Percentiles rank a stretch among this genome's conserved stretches.
Conservation (phyloP, 257 asterid species). For the Plantago elongata region DNA sequence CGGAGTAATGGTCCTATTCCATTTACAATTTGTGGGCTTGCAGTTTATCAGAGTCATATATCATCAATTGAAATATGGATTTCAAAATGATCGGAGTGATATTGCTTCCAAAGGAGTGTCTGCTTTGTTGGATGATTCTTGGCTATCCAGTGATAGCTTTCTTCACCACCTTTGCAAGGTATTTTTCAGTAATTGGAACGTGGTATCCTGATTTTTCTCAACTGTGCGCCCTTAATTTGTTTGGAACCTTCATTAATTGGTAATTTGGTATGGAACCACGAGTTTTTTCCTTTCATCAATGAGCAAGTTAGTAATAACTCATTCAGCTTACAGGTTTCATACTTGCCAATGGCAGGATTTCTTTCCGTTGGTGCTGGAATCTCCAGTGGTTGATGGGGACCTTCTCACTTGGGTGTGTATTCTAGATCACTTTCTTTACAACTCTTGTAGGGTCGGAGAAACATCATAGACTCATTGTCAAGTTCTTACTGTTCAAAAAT, state of each 20-base stretch:
- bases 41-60: conserved; percentile 73
- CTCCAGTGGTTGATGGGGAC: conserved; percentile 86
- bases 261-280: conserved; percentile 5
- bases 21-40: conserved; percentile 18
- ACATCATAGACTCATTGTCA: no score
- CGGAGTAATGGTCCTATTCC: conserved; percentile 10
- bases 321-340: conserved; percentile 10
- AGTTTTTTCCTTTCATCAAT: conserved; percentile 2
- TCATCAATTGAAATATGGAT: conserved; percentile 72
- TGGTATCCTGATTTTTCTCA: conserved; percentile 2
- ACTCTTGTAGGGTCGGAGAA: neutral
- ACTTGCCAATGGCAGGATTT: conserved; percentile 60
- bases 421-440: conserved; percentile 5
- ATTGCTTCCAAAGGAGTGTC: conserved; percentile 39
- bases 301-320: conserved; percentile 5
- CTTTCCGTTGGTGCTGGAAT: conserved; percentile 77
- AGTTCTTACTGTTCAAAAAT: no score
- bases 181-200: conserved; percentile 2
- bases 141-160: conserved; percentile 84
- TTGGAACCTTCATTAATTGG: neutral
- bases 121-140: conserved; percentile 73
- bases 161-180: conserved; percentile 87
- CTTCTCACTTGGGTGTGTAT: conserved; percentile 75
- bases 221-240: neutral
- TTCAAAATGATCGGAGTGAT: conserved; percentile 51